Conservation (phyloP, 1,139 yeast genomes). For the Candida mesenterica region DNA sequence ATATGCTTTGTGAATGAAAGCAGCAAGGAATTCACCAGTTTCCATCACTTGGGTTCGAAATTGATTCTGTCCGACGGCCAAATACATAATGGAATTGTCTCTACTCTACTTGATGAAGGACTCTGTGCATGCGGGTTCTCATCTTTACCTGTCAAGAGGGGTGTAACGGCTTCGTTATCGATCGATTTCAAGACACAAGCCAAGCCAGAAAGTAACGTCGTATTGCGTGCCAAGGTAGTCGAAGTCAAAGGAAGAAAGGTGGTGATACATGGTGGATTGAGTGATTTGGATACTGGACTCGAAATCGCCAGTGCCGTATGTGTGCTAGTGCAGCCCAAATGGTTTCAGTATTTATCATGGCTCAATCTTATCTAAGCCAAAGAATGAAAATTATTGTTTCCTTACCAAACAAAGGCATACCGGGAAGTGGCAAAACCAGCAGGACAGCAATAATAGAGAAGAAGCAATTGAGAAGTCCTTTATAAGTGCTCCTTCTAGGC, state of each 20-base stretch:
- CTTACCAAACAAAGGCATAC: too few species aligned
- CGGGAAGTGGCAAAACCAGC: too few species aligned
- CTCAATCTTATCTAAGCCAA: conserved; percentile 27
- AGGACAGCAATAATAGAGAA: too few species aligned
- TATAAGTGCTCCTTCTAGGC: too few species aligned
- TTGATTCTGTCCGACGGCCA: conserved; percentile 69
- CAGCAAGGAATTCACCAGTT: conserved; percentile 52
- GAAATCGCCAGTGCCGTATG: conserved; percentile 59
- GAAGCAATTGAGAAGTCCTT: too few species aligned
- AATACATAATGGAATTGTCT: conserved; percentile 83
- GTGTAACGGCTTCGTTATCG: conserved; percentile 83
- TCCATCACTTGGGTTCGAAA: conserved; percentile 68
- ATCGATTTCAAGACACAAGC: conserved; percentile 67
- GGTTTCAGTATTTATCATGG: conserved; percentile 76
- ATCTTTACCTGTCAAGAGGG: conserved; percentile 73
- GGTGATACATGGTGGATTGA: conserved; percentile 57
- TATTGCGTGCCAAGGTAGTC: conserved; percentile 65
- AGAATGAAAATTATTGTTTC: too few species aligned
- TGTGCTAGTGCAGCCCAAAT: conserved; percentile 71
- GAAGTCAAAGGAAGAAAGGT: conserved; percentile 80
- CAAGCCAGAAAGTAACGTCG: conserved; percentile 63
- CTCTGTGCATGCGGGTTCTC: conserved; percentile 87
- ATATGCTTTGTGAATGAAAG: conserved; percentile 48
- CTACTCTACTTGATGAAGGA: conserved; percentile 84
- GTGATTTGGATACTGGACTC: conserved; percentile 41